These are phyloP conservation scores for Limnomonas spitsbergensis DNA, from an alignment of 139 green algal genomes.

Conservation along the genomic window DNA sequence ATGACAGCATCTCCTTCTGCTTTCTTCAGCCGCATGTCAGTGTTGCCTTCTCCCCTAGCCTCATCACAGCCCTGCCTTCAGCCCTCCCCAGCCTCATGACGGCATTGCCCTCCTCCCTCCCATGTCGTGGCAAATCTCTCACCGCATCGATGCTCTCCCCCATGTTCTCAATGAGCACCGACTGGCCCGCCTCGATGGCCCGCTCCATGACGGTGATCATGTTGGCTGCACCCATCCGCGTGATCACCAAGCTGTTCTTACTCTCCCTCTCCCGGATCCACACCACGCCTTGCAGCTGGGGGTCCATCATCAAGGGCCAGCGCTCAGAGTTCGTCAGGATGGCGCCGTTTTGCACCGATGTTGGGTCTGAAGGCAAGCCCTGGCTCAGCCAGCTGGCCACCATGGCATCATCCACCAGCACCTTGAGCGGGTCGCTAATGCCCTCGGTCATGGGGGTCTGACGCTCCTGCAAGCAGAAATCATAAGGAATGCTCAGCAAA, in stretches of 20 bases:
- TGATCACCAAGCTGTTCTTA: constrained; percentile 75
- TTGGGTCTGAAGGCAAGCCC: constrained; percentile 73
- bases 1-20: too few species aligned
- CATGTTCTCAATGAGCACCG: constrained; percentile 86
- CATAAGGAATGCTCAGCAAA: too few species aligned
- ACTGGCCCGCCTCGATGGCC: constrained; percentile 74
- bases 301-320: constrained; percentile 83
- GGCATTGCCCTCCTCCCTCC: too few species aligned
- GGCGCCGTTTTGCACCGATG: constrained; percentile 73
- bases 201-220: constrained; percentile 73
- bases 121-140: too few species aligned
- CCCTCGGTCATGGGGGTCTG: constrained; percentile 75
- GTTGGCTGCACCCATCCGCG: constrained; percentile 72
- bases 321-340: constrained; percentile 80
- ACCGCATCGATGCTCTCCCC: constrained; percentile 78
- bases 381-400: constrained; percentile 72
- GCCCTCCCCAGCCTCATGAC: too few species aligned
- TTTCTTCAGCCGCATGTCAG: too few species aligned
- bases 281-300: constrained; percentile 82
- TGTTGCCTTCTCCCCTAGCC: too few species aligned
- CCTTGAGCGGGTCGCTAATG: constrained; percentile 69
- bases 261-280: constrained; percentile 85
- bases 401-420: constrained; percentile 73
- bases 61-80: too few species aligned
- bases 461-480: constrained; percentile 35